Base-by-base conservation (phyloP, 306 rosid species). In the Quercus rubra region DNA sequence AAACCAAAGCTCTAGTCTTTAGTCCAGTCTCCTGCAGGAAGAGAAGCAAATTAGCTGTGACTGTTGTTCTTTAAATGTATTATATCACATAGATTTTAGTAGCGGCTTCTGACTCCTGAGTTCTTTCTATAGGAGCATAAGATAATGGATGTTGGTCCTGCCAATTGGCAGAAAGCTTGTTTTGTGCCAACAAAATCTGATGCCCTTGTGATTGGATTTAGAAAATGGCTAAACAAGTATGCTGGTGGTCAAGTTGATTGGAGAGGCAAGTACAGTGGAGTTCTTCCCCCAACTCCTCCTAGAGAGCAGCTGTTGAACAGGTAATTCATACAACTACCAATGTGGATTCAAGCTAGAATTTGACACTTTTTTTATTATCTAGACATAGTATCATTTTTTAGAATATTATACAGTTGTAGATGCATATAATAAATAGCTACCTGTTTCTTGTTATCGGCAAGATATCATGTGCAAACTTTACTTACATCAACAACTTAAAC, bases 121-220 rank as follows among this genome's bases (percentile, higher is more conserved):
- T 70, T 83, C 41, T 88, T 61, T 73, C 38, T 70, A 68, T 79
- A 92, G 97, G 98, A 92, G 87, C 87, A 84, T 27, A 92, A 81
- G 83, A 79, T 92, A 74, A 75, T 46, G 91, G 92, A 91, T 25
- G 76, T 23, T 8, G 95, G 91, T 72, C 74, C 77, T 80, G 46
- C 58, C 28, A 91, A 90, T 81, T 95, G 99, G 99, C 92, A 82
- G 41, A 92, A 82, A 82, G 93, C 92, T 18, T 95, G 99, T 80
- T 92, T 88, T 83, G 89, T 92, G 83, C 99, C 99, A 18, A 89
- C 92, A 67, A 95, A 91, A 59, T 78, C 99, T 27, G 94, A 95
- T 85, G 90, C 94, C 4, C 83, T 87, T 54, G 99, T 92, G 73
- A 77, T 92, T 81, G 94, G 94, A 69, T 92, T 82, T 79, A 89